Base-by-base conservation (phyloP, 306 rosid genomes). In the Cucurbita pepo region DNA sequence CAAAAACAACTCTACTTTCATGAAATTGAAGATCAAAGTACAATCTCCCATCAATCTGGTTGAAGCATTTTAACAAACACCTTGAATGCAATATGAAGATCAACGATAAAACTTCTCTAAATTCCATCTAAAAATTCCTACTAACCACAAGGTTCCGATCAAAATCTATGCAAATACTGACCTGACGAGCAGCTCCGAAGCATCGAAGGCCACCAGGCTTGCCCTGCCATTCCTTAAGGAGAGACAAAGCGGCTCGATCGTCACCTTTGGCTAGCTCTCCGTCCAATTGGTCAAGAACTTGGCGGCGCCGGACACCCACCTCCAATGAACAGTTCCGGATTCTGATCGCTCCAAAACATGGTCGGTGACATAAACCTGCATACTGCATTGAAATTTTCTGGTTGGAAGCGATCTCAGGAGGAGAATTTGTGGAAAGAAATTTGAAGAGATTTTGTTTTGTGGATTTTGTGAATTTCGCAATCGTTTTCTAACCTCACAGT, bases 181-280 rank as follows among this genome's bases (percentile, higher is more conserved):
- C 96, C 97, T 90, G 96, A 70, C 97, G 87, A 48, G 95, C 92
- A 11, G 95, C 84, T 53, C 99, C 99, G 69, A 94, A 94, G 78
- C 87, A 83, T 0, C 80, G 83, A 80, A 87, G 85, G 37, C 98
- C 97, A 8, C 79, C 85, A n/a, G 87, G 82, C 66, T 89, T 85
- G 54, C 89, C 94, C 69, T 80, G 98, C 62, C 76, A 85, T 34
- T 86, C 91, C 77, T 85, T 94, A 14, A 88, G 88, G 38, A 89
- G 85, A 19, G 83, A 36, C 10, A 90, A 91, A 4, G 95, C 97
- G 18, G 90, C 81, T 75, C 84, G 86, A 45, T 94, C 97, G 63
- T 91, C 87, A 3, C 96, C 97, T 8, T 77, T 84, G 2, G 82
- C 60, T 37, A 90, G 80, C 63, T 87, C 89, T 79, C 77, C 78